Evolutionary conservation across 768 basidiomycete genomes (phyloP), one percentile per base, ranked within the genome.

Genomic region (Pholiota molesta): DNA sequence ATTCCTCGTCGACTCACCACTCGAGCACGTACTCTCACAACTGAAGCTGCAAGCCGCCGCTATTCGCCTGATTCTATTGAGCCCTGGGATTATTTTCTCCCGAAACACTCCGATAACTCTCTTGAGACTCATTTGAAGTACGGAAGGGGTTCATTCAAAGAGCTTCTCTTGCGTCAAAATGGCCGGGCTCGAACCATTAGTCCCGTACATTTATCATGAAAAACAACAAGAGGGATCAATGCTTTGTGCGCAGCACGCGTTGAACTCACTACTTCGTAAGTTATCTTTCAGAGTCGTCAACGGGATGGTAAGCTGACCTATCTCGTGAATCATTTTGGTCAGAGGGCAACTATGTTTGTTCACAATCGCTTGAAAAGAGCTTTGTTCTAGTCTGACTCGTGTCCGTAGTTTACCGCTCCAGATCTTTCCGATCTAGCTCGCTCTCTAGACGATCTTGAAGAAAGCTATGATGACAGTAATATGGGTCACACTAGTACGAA

Each of bases 241-340:
- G 85, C 83, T 94, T 31, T 95, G 93, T 71, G 93, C 92, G 13
- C 92, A 94, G 70, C 91, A 95, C 75, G 91, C 93, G 8, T 79
- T 95, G 33, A 95, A 94, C 71, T 84, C 85, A 17, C 79, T 95
- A 19, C 79, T 94, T 31, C 92, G 92, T 94, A 67, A 64, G 89
- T 81, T 44, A 52, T 52, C 26, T 52, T 45, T 21, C 60, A 19
- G 64, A 60, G 28, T 40, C 40, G 52, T 55, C 47, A 47, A 26
- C 9, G 13, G 51, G 13, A 49, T 16, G 31, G 19, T 31, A 49
- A 26, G 28, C 49, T 47, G 28, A 19, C 10, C 19, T 5, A 16
- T 5, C 26, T 44, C 17, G 14, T 39, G 23, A 49, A 21, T 63
- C 14, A 61, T 31, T 55, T 62, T 40, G 59, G 57, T 44, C 55